Conservation (phyloP, 108 stramenopile genomes). For the Fragilariopsis cylindrus region DNA sequence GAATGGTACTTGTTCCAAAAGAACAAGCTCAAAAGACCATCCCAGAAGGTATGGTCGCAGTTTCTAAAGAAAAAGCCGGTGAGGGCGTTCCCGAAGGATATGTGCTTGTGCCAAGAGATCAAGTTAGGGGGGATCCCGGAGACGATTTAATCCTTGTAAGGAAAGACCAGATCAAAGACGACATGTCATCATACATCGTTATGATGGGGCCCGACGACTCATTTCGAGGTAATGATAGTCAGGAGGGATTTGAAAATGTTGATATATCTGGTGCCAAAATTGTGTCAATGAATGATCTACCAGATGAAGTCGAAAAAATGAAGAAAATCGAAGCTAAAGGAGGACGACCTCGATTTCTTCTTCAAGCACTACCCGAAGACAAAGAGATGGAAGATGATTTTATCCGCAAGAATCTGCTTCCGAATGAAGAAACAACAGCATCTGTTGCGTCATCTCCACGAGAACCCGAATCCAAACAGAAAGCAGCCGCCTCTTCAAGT, state of each 20-base stretch:
- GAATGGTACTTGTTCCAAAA: conserved; percentile 45
- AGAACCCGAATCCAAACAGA: conserved; percentile 12
- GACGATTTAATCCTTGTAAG: conserved; percentile 36
- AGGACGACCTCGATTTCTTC: conserved; percentile 36
- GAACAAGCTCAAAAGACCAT: conserved; percentile 36
- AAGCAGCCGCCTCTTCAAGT: conserved; percentile 25
- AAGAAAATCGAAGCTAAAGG: conserved; percentile 28
- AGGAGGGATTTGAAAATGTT: conserved; percentile 20
- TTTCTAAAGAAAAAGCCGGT: conserved; percentile 30
- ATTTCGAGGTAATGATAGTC: conserved; percentile 1
- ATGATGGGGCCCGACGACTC: conserved; percentile 24
- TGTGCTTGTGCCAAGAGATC: conserved; percentile 42
- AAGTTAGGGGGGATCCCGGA: conserved; percentile 37
- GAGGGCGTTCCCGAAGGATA: conserved; percentile 33
- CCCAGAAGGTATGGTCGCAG: conserved; percentile 37
- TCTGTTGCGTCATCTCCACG: conserved; percentile 16
- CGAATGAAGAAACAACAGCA: conserved; percentile 25
- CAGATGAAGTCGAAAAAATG: conserved; percentile 36
- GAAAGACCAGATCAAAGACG: conserved; percentile 34
- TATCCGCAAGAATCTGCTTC: conserved; percentile 40
- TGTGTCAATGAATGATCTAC: conserved; percentile 43
- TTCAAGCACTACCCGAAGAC: conserved; percentile 40
- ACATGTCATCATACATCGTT: conserved; percentile 8
- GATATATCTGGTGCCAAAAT: conserved; percentile 35
- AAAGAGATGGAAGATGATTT: conserved; percentile 39